phyloP scores from a whole-genome alignment of 805 yeast genomes.

The Debaryomyces hansenii region DNA sequence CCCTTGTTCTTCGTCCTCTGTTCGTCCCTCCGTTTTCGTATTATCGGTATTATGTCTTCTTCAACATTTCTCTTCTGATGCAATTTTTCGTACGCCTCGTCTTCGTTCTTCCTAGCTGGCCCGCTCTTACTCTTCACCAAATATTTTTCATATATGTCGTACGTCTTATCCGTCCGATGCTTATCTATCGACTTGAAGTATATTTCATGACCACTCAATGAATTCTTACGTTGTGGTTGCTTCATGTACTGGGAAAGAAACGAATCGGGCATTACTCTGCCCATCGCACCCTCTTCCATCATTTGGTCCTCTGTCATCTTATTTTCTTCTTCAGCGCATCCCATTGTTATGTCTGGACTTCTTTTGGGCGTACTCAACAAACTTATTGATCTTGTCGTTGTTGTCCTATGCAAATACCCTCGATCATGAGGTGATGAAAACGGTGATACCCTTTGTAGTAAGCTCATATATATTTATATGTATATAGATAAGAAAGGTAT shows the following conservation, averaged over 20 bases:
- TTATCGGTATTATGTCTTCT: neutral
- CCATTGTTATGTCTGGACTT: constrained; percentile 1
- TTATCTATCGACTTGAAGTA: constrained; percentile 18
- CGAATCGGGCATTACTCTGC: constrained; percentile 11
- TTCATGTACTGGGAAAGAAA: constrained; percentile 23
- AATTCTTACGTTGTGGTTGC: constrained; percentile 11
- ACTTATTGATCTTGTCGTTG: constrained; percentile 1
- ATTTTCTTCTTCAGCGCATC: neutral
- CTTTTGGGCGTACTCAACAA: neutral
- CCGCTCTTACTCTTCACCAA: constrained; percentile 8
- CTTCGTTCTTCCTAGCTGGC: neutral
- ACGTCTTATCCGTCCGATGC: constrained; percentile 17
- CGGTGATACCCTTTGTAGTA: constrained; percentile 9
- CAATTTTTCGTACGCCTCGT: neutral
- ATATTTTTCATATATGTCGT: constrained; percentile 23
- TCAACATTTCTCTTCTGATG: neutral
- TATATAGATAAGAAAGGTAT: neutral
- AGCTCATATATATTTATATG: constrained; percentile 7
- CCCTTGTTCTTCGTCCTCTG: neutral
- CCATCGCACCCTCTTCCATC: neutral
- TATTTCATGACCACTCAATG: constrained; percentile 15
- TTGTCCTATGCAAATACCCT: constrained; percentile 1
- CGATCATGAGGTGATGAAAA: constrained; percentile 12
- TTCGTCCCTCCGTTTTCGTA: neutral
- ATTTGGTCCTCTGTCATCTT: neutral